Conservation (phyloP, 768 basidiomycete species). For the Leccinellum albellum region DNA sequence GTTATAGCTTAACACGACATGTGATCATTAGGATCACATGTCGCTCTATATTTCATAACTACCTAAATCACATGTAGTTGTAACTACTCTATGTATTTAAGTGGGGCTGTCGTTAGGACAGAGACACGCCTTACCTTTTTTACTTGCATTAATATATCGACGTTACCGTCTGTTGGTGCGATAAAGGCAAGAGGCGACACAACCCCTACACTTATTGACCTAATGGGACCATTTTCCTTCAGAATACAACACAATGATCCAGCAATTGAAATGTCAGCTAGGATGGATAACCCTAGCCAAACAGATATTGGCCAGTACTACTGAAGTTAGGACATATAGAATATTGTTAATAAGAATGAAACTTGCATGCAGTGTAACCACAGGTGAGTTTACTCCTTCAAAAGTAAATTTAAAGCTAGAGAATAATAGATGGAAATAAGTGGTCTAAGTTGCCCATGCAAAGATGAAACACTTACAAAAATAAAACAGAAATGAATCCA, state of each 20-base stretch:
- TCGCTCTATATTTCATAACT: too few species aligned
- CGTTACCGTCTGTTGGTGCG: too few species aligned
- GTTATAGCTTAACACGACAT: too few species aligned
- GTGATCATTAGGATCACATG: too few species aligned
- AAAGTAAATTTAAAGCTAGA: not conserved
- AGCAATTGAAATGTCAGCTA: conserved; percentile 23
- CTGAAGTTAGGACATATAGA: not conserved
- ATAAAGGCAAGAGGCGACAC: too few species aligned
- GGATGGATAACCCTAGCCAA: conserved; percentile 22
- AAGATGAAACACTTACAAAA: conserved; percentile 10
- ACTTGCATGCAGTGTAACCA: conserved; percentile 6
- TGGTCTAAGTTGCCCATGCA: not conserved
- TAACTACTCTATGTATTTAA: too few species aligned
- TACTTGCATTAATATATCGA: too few species aligned
- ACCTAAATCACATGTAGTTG: too few species aligned
- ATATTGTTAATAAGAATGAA: not conserved
- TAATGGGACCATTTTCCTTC: not conserved
- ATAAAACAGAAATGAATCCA: conserved; percentile 7
- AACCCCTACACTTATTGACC: too few species aligned
- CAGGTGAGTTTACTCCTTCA: not conserved
- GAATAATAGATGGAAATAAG: not conserved
- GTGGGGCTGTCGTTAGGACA: too few species aligned
- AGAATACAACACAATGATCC: conserved; percentile 16
- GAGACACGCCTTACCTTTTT: too few species aligned
- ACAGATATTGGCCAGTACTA: conserved; percentile 20